Percentiles rank a stretch among this genome's conserved stretches.
These are phyloP conservation scores for Paxillus ammoniavirescens DNA, from an alignment of 768 basidiomycete species.

Conservation along the genomic window DNA sequence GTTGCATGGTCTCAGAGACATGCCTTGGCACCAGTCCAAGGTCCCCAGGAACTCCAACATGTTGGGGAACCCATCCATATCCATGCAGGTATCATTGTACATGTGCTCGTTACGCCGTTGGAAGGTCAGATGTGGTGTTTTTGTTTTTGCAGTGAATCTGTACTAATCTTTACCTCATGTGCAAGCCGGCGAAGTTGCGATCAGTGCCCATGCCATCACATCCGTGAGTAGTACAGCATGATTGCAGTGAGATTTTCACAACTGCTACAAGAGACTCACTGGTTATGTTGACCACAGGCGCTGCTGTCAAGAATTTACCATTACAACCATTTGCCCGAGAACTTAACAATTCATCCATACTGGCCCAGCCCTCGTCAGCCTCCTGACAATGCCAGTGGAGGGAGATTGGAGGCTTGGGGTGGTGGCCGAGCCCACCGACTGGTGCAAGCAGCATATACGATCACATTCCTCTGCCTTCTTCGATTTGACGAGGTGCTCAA, in stretches of 20 bases:
- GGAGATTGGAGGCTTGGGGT: conserved; percentile 25
- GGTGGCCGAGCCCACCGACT: conserved; percentile 26
- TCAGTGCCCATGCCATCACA: conserved; percentile 29
- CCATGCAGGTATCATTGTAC: conserved; percentile 23
- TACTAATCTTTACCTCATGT: conserved; percentile 1
- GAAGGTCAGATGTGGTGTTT: conserved; percentile 20
- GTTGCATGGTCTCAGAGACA: conserved; percentile 20
- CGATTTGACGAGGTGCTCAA: conserved; percentile 36
- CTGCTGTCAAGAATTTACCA: conserved; percentile 24
- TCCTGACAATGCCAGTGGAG: background rate
- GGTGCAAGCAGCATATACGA: conserved; percentile 31
- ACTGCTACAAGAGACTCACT: background rate
- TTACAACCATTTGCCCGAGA: conserved; percentile 20
- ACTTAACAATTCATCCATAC: conserved; percentile 18
- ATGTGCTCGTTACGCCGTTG: conserved; percentile 26
- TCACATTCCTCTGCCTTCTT: conserved; percentile 35
- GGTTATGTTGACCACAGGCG: conserved; percentile 15
- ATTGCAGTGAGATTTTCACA: background rate
- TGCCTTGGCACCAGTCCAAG: conserved; percentile 31
- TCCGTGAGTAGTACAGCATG: conserved; percentile 10
- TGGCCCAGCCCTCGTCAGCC: conserved; percentile 1
- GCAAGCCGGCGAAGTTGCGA: conserved; percentile 21
- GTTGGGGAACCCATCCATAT: conserved; percentile 31
- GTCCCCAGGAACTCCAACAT: conserved; percentile 9
- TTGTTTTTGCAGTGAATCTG: background rate